Conservation (phyloP, 148 eudicot species). For the Agrostemma githago region DNA sequence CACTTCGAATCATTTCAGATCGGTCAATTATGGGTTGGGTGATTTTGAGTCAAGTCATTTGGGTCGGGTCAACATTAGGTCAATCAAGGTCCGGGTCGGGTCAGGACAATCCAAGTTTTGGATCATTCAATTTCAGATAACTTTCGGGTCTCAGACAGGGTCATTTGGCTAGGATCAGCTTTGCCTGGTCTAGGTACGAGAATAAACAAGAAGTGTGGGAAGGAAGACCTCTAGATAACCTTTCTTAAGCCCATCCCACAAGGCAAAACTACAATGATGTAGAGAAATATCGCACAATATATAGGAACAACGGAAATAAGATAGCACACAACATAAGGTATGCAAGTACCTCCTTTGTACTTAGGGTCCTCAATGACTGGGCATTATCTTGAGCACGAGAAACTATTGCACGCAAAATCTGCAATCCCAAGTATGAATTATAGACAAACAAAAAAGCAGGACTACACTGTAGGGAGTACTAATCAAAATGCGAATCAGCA, state of each 20-base stretch:
- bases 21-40: no score
- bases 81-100: no score
- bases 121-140: no score
- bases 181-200: no score
- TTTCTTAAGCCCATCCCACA: not conserved
- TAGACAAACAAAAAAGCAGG: not conserved
- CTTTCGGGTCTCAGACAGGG: no score
- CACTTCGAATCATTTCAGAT: no score
- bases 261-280: not conserved
- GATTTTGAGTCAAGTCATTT: no score
- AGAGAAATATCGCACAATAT: not conserved
- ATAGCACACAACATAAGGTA: not conserved
- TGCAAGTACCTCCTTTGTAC: conserved; percentile 80
- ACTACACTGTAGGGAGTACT: not conserved
- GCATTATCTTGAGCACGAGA: conserved; percentile 61
- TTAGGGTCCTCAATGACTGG: conserved; percentile 66
- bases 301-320: not conserved
- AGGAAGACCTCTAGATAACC: not conserved
- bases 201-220: not conserved
- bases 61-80: no score
- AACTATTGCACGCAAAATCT: conserved; percentile 79
- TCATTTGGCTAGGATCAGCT: no score
- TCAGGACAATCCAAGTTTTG: no score
- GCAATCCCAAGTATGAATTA: conserved; percentile 22
- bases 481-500: not conserved